Conservation (phyloP, 2,329 filamentous ascomycete species). For the Exophiala xenobiotica region DNA sequence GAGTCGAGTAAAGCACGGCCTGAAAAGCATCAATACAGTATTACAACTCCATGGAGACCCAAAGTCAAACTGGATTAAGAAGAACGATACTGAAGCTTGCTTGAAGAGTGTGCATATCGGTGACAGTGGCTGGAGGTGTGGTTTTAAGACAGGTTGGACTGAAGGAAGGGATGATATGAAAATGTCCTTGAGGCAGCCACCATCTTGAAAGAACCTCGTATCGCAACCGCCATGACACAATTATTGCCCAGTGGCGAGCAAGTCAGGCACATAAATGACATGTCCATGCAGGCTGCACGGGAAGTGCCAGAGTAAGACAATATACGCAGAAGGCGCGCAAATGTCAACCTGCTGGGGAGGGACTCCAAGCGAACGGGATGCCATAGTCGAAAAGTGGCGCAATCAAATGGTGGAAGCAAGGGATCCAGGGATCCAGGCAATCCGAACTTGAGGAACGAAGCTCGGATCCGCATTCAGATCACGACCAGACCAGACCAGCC, state of each 20-base stretch:
- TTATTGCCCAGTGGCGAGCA: not conserved
- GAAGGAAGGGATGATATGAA: not conserved
- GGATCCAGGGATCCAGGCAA: not conserved
- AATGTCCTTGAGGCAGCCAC: not conserved
- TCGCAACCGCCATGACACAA: not conserved
- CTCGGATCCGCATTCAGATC: conserved; percentile 1
- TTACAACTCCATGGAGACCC: not conserved
- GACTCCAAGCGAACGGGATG: not conserved
- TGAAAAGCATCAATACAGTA: not conserved
- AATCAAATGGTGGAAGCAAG: conserved; percentile 2
- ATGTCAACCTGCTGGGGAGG: not conserved
- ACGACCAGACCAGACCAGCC: not conserved
- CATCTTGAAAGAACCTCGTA: not conserved
- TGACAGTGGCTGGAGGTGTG: not conserved
- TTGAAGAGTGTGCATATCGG: not conserved
- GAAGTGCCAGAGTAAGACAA: not conserved
- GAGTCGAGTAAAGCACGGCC: not conserved
- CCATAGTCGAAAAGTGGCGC: not conserved
- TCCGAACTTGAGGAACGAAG: not conserved
- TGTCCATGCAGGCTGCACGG: not conserved
- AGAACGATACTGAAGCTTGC: not conserved
- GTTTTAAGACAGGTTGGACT: not conserved
- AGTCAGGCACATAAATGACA: not conserved
- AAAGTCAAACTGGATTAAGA: not conserved
- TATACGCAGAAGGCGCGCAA: conserved; percentile 2